These are phyloP conservation scores for Francoa sonchifolia DNA, from an alignment of 441 rosid genomes.

Conservation along the genomic window DNA sequence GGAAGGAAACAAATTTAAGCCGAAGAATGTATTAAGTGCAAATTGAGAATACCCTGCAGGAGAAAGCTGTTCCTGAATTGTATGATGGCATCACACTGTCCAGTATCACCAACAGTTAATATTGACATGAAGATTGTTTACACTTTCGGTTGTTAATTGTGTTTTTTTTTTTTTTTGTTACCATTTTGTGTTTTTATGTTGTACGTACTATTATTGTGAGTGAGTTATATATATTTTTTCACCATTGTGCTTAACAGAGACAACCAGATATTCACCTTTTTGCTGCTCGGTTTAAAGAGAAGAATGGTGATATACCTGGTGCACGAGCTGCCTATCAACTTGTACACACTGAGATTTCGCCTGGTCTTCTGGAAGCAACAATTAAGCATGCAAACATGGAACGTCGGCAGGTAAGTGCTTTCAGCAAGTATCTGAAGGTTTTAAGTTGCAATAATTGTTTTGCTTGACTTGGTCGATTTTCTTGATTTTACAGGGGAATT, in stretches of 20 bases:
- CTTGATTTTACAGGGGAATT: slow-evolving; percentile 51
- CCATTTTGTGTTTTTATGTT: no score
- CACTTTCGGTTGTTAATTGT: no score
- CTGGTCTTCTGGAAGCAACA: slow-evolving; percentile 93
- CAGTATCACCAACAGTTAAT: no score
- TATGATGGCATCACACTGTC: no score
- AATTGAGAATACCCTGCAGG: no score
- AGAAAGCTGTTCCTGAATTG: no score
- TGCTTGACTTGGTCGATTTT: slow-evolving; percentile 9
- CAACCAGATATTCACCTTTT: slow-evolving; percentile 91
- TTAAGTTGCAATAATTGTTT: slow-evolving; percentile 1
- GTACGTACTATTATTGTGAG: no score
- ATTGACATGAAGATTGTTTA: no score
- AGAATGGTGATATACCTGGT: slow-evolving; percentile 66
- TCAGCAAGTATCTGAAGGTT: slow-evolving; percentile 6
- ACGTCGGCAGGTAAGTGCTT: slow-evolving; percentile 48
- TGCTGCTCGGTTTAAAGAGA: slow-evolving; percentile 82
- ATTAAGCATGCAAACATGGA: slow-evolving; percentile 96
- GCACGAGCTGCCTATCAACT: slow-evolving; percentile 85
- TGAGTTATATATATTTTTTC: slow-evolving; percentile 12
- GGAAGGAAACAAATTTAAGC: no score
- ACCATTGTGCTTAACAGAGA: slow-evolving; percentile 37
- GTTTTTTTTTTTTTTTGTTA: no score
- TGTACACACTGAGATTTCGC: slow-evolving; percentile 75
- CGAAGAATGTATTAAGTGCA: no score